phyloP scores from a whole-genome alignment of 2,329 filamentous ascomycete species.

The Colletotrichum sp. region DNA sequence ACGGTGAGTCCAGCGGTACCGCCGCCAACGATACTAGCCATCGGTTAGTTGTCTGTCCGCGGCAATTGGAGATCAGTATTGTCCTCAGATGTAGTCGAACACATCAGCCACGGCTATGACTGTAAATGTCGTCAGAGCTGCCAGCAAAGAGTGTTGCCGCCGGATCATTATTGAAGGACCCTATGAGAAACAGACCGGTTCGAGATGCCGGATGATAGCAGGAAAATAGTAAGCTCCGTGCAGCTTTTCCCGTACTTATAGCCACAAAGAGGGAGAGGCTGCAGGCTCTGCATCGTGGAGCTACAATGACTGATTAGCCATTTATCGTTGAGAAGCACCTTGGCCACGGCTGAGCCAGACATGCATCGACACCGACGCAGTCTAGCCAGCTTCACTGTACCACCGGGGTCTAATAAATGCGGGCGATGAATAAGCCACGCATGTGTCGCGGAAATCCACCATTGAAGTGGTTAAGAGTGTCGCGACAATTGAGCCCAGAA shows the following conservation, averaged over 20 bases:
- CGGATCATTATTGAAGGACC: neutral
- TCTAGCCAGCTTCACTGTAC: neutral
- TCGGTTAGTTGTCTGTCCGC: fast-evolving
- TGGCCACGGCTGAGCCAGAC: neutral
- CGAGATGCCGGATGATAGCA: neutral
- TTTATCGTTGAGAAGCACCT: neutral
- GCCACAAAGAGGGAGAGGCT: neutral
- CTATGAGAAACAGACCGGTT: neutral
- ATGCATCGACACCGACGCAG: neutral
- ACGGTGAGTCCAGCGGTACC: constrained; percentile 60
- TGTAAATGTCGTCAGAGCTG: neutral
- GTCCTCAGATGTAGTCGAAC: constrained; percentile 9
- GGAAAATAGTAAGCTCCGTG: neutral
- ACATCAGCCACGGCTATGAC: neutral
- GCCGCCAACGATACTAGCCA: constrained; percentile 54
- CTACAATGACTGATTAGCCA: neutral
- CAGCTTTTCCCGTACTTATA: neutral
- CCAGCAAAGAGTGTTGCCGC: neutral
- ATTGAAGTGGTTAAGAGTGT: neutral
- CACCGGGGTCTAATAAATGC: neutral
- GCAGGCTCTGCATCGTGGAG: neutral
- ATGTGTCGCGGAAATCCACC: neutral
- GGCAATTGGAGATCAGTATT: too few species aligned
- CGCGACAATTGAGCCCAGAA: neutral
- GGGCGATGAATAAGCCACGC: constrained; percentile 1